Evolutionary conservation across 176 grass and related monocot genomes (phyloP).

Genomic region (Aegilops bicornis): DNA sequence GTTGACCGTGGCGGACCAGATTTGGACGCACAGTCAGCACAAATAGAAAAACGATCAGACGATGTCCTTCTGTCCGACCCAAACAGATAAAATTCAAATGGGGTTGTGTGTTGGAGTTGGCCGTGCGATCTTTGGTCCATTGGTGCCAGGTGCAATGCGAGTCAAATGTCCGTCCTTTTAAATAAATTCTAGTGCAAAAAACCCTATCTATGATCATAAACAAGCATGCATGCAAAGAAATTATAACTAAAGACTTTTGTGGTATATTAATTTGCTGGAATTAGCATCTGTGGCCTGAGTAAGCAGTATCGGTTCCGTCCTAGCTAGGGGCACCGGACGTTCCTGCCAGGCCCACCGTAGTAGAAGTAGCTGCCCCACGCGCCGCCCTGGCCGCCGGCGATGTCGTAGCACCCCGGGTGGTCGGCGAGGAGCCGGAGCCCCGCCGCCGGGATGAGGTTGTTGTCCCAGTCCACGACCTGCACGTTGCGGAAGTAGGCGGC

Average conservation of each 20-base stretch:
- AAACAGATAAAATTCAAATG: too few species aligned
- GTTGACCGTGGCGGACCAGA: too few species aligned
- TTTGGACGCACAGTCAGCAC: too few species aligned
- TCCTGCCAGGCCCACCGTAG: constrained; percentile 80
- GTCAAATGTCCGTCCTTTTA: too few species aligned
- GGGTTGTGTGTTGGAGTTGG: too few species aligned
- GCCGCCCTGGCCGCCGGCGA: constrained; percentile 58
- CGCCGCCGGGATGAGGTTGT: constrained; percentile 55
- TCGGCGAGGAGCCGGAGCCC: constrained; percentile 67
- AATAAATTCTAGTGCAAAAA: too few species aligned
- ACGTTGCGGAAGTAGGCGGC: constrained; percentile 73
- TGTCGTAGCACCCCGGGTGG: constrained; percentile 66
- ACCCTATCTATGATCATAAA: not conserved
- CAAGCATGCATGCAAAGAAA: not conserved
- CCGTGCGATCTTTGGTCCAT: too few species aligned
- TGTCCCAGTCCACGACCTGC: constrained; percentile 89
- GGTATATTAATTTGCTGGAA: not conserved
- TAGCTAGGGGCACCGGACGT: constrained; percentile 47
- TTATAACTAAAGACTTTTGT: not conserved
- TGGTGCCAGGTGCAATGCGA: too few species aligned
- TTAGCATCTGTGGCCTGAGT: not conserved
- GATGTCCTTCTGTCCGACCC: too few species aligned
- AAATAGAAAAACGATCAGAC: too few species aligned
- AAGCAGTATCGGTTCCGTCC: not conserved
- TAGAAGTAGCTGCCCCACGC: constrained; percentile 86